A percentile compares a stretch with the other conserved stretches of the same genome.
These are phyloP conservation scores for Trichoderma arundinaceum DNA, from an alignment of 2,329 filamentous ascomycete genomes.

Conservation along the genomic window DNA sequence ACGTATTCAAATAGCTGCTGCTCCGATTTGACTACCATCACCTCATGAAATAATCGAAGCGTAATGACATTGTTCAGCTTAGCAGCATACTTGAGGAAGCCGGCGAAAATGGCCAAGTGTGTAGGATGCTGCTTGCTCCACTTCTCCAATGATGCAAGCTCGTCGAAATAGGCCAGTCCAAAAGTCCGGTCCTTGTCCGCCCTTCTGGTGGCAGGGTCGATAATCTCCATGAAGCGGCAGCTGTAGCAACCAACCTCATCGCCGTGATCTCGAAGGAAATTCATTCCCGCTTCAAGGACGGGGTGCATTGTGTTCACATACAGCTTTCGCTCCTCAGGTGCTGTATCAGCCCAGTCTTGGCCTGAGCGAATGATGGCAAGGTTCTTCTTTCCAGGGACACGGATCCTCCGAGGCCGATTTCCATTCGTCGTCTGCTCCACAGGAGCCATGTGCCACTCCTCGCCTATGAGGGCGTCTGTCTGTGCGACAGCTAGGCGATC, in stretches of 20 bases:
- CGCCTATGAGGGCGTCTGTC: conserved; percentile 43
- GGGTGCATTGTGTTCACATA: conserved; percentile 55
- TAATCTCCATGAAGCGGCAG: conserved; percentile 51
- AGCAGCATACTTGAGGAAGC: conserved; percentile 48
- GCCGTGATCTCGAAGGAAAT: conserved; percentile 51
- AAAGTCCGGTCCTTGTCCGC: conserved; percentile 46
- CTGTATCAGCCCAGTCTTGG: conserved; percentile 52
- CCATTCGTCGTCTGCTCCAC: neutral
- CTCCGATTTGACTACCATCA: conserved; percentile 46
- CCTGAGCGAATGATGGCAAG: conserved; percentile 52
- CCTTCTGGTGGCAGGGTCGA: conserved; percentile 39
- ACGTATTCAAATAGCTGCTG: conserved; percentile 53
- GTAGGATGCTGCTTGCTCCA: conserved; percentile 50
- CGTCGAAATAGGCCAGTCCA: conserved; percentile 50
- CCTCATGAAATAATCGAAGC: conserved; percentile 49
- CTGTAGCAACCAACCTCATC: conserved; percentile 51
- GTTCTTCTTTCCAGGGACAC: conserved; percentile 47
- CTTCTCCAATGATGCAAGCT: conserved; percentile 47
- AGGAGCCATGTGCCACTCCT: conserved; percentile 25
- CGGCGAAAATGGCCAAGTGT: conserved; percentile 50
- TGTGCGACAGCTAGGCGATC: conserved; percentile 50
- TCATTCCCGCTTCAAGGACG: conserved; percentile 50
- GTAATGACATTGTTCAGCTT: conserved; percentile 43
- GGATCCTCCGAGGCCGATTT: conserved; percentile 34
- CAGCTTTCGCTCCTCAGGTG: conserved; percentile 48